Percentiles rank a stretch among this genome's conserved stretches.
Conservation (phyloP, 2,329 filamentous ascomycete genomes). For the Westerdykella ornata region DNA sequence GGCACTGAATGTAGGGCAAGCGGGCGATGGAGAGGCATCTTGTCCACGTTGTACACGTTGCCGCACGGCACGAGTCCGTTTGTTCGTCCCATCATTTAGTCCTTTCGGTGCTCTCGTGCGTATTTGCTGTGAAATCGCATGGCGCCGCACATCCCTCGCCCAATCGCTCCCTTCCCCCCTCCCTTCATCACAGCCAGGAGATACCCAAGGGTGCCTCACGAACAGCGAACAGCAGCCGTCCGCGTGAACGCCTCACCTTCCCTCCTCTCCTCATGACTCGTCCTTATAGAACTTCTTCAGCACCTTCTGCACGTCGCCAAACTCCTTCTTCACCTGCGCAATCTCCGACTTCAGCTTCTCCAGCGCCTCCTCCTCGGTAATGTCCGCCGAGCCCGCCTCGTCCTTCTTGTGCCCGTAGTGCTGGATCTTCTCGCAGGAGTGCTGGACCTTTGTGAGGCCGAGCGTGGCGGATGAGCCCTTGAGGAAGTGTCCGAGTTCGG, state of each 20-base stretch:
- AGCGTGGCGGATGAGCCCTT: conserved; percentile 96
- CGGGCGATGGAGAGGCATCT: too few species aligned
- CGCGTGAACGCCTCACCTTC: neutral
- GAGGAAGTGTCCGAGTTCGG: conserved; percentile 84
- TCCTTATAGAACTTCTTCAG: conserved; percentile 66
- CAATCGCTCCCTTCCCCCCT: too few species aligned
- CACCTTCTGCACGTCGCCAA: conserved; percentile 61
- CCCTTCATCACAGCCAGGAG: too few species aligned
- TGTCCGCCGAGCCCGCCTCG: conserved; percentile 61
- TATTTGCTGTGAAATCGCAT: too few species aligned
- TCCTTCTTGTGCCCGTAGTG: conserved; percentile 81
- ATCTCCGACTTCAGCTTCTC: conserved; percentile 64
- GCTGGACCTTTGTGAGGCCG: conserved; percentile 82
- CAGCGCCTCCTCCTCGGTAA: conserved; percentile 60
- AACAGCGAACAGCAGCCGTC: too few species aligned
- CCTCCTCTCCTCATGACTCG: conserved; percentile 13
- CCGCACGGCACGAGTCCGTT: too few species aligned
- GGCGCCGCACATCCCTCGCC: too few species aligned
- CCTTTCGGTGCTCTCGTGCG: too few species aligned
- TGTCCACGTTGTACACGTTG: too few species aligned
- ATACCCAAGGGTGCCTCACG: too few species aligned
- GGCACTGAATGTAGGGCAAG: too few species aligned
- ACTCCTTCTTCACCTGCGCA: conserved; percentile 66
- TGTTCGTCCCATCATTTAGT: too few species aligned
- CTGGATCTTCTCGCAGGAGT: conserved; percentile 94